A percentile compares a stretch with the other conserved stretches of the same genome.
Evolutionary conservation across 176 grass and related monocot genomes (phyloP).

Genomic region (Themeda triandra): DNA sequence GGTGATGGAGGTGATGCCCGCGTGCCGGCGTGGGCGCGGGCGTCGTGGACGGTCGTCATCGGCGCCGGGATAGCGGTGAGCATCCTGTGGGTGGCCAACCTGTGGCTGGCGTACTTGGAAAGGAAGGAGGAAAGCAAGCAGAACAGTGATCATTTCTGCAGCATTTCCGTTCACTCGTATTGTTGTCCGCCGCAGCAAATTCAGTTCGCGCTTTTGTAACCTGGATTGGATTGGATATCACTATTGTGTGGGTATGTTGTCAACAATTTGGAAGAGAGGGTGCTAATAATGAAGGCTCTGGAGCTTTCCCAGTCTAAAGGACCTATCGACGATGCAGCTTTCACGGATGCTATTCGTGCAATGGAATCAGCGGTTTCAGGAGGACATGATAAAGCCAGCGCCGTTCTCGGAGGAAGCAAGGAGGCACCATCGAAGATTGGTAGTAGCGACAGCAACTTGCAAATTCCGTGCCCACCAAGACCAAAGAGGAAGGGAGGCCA

Average conservation of each 20-base stretch:
- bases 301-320: too few species aligned
- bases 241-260: background rate
- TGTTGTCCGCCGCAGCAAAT: background rate
- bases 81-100: constrained; percentile 70
- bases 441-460: too few species aligned
- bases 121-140: constrained; percentile 5
- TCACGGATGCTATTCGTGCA: too few species aligned
- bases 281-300: too few species aligned
- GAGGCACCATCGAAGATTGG: too few species aligned
- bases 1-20: background rate
- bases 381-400: too few species aligned
- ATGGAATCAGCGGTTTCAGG: too few species aligned
- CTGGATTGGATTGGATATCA: background rate
- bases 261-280: background rate
- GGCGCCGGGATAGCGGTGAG: constrained; percentile 59
- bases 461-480: too few species aligned
- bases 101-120: constrained; percentile 56
- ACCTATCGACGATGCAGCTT: too few species aligned
- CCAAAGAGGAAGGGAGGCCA: too few species aligned
- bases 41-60: constrained; percentile 70
- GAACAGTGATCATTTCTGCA: background rate
- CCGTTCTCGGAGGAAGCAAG: too few species aligned
- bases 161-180: background rate
- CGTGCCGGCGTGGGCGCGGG: constrained; percentile 59
- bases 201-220: background rate